Conservation (phyloP, 768 basidiomycete genomes). For the Amanita polypyramis region DNA sequence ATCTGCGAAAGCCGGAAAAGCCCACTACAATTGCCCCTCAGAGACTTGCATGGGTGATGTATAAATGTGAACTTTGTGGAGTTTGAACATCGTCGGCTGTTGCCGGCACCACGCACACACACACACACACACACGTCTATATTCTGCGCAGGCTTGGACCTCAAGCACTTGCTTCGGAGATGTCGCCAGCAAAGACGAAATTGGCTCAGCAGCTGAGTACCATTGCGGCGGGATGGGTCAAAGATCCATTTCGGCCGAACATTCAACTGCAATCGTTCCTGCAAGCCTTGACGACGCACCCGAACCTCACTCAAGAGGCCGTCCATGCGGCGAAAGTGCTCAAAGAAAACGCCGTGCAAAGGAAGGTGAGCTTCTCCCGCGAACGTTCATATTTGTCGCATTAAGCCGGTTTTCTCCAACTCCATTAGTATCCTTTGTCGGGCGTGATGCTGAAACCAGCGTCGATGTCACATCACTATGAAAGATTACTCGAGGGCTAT, state of each 20-base stretch:
- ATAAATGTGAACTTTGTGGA: not conserved
- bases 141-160: not conserved
- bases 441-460: slow-evolving; percentile 54
- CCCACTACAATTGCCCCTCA: no score
- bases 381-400: slow-evolving; percentile 11
- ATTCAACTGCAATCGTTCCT: slow-evolving; percentile 63
- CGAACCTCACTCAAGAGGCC: slow-evolving; percentile 49
- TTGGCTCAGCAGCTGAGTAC: slow-evolving; percentile 38
- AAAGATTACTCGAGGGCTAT: slow-evolving; percentile 60
- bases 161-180: slow-evolving; percentile 10
- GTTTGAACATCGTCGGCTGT: not conserved
- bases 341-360: slow-evolving; percentile 41
- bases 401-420: slow-evolving; percentile 8
- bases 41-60: no score
- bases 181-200: slow-evolving; percentile 19
- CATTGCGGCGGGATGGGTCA: slow-evolving; percentile 55
- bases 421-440: slow-evolving; percentile 53
- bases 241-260: slow-evolving; percentile 70
- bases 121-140: no score
- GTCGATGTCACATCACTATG: slow-evolving; percentile 65
- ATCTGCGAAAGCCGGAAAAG: no score
- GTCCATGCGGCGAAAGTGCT: slow-evolving; percentile 51
- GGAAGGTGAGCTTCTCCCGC: slow-evolving; percentile 42
- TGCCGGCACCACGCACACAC: no score
- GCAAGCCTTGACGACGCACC: slow-evolving; percentile 54